Evolutionary conservation across 1,139 yeast genomes (phyloP).

Genomic region (Blastobotrys raffinosifermentans): DNA sequence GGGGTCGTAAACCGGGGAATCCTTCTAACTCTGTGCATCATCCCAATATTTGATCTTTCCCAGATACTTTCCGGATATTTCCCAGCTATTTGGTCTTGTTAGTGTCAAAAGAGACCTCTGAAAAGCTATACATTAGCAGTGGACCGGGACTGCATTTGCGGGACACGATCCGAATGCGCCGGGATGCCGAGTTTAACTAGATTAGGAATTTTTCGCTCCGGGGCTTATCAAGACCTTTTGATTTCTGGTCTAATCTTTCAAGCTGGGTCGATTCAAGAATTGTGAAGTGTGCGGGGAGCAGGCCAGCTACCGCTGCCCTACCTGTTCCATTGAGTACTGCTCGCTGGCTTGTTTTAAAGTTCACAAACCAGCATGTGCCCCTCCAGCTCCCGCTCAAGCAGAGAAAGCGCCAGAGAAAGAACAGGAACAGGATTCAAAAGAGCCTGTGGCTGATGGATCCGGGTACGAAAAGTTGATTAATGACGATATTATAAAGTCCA

Average conservation of each 20-base stretch:
- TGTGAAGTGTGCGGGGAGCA: constrained; percentile 44
- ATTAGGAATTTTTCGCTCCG: too few species aligned
- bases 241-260: too few species aligned
- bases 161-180: too few species aligned
- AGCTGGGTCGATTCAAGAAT: constrained; percentile 16
- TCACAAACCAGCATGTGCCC: constrained; percentile 7
- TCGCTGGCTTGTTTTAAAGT: constrained; percentile 9
- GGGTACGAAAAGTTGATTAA: constrained; percentile 23
- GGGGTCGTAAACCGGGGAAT: background rate
- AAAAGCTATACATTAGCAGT: too few species aligned
- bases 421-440: background rate
- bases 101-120: too few species aligned
- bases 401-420: background rate
- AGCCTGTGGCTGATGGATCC: constrained; percentile 3
- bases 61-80: background rate
- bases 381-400: background rate
- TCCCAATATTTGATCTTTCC: background rate
- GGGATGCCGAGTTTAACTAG: too few species aligned
- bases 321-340: constrained; percentile 39
- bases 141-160: too few species aligned
- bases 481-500: constrained; percentile 39
- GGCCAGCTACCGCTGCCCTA: constrained; percentile 58
- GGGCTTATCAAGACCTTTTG: too few species aligned
- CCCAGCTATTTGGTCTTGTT: too few species aligned
- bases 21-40: background rate